A percentile compares a stretch with the other conserved stretches of the same genome.
These are phyloP conservation scores for Cryphonectria naterciae DNA, from an alignment of 2,329 filamentous ascomycete genomes.

Conservation along the genomic window DNA sequence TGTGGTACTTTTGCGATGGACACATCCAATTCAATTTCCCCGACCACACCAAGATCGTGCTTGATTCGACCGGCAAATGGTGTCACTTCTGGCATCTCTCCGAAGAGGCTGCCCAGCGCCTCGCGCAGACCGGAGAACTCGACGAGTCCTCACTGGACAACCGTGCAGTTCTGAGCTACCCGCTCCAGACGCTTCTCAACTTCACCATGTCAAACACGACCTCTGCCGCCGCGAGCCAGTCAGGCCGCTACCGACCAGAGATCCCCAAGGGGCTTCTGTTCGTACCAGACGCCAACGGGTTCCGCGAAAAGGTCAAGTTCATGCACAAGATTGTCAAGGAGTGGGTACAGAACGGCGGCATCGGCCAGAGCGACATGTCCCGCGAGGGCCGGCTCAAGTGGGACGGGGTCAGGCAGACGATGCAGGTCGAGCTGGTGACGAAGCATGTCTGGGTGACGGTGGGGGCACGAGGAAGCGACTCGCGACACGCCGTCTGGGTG, in stretches of 20 bases:
- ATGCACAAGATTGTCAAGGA: conserved; percentile 69
- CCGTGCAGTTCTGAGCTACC: conserved; percentile 72
- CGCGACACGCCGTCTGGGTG: conserved; percentile 57
- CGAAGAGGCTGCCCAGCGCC: conserved; percentile 68
- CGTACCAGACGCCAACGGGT: conserved; percentile 72
- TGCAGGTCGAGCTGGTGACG: conserved; percentile 53
- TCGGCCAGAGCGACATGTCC: conserved; percentile 68
- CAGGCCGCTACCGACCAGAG: conserved; percentile 58
- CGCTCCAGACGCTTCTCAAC: conserved; percentile 74
- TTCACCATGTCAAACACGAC: conserved; percentile 43
- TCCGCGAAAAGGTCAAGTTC: conserved; percentile 75
- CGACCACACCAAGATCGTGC: conserved; percentile 82
- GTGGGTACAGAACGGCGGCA: conserved; percentile 71
- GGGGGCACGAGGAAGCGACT: conserved; percentile 65
- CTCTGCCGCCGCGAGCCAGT: conserved; percentile 41
- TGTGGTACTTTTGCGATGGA: conserved; percentile 81
- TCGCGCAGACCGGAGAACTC: conserved; percentile 68
- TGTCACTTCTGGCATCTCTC: conserved; percentile 80
- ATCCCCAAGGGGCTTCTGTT: conserved; percentile 64
- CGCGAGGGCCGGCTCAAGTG: conserved; percentile 59
- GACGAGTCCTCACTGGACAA: conserved; percentile 72
- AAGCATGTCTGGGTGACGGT: conserved; percentile 73
- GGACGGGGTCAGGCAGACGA: conserved; percentile 61
- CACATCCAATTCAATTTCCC: conserved; percentile 88
- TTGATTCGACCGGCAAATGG: conserved; percentile 74